phyloP scores from a whole-genome alignment of 306 rosid genomes.

The Quercus agrifolia region DNA sequence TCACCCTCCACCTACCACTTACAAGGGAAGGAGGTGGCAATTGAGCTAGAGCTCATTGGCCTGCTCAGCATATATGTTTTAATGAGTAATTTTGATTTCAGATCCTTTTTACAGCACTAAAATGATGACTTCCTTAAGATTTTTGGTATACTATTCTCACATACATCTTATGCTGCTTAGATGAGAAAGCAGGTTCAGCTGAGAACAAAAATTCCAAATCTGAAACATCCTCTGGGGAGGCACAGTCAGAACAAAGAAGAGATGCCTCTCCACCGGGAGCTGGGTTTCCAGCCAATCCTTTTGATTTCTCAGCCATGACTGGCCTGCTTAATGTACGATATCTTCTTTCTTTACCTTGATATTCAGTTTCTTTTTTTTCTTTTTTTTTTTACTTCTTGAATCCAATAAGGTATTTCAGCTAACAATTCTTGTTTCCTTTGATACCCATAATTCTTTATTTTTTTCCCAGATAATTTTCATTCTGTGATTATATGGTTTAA shows the following conservation, averaged over 20 bases:
- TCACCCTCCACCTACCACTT: too few relatives aligned
- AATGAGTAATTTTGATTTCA: background rate
- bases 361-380: background rate
- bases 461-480: background rate
- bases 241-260: constrained; percentile 38
- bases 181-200: constrained; percentile 49
- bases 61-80: background rate
- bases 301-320: constrained; percentile 91
- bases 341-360: constrained; percentile 1
- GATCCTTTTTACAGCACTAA: background rate
- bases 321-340: constrained; percentile 86
- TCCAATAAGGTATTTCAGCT: background rate
- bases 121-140: background rate
- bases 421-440: background rate
- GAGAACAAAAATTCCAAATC: constrained; percentile 48
- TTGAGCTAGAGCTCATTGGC: too few relatives aligned
- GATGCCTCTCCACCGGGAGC: constrained; percentile 49
- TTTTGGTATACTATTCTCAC: constrained; percentile 15
- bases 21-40: too few relatives aligned
- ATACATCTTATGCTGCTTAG: constrained; percentile 33
- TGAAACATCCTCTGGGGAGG: constrained; percentile 58
- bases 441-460: background rate
- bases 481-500: background rate
- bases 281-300: constrained; percentile 64
- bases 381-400: background rate